Conservation (phyloP, 2,329 filamentous ascomycete genomes). For the Ramichloridium luteum region DNA sequence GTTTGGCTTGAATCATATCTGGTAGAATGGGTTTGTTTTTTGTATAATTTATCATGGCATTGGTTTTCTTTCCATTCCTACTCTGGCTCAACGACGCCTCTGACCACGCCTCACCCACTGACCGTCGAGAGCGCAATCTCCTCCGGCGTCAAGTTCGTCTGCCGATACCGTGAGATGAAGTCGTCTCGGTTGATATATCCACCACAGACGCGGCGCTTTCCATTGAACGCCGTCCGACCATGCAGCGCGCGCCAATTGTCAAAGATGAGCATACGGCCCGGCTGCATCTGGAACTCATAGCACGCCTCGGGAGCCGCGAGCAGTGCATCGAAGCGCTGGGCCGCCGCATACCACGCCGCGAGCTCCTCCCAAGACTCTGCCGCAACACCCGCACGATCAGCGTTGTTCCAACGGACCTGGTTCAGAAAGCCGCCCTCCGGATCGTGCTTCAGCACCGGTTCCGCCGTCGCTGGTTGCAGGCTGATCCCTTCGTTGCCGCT, state of each 20-base stretch:
- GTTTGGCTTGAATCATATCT: too few species aligned
- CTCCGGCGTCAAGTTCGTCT: constrained; percentile 47
- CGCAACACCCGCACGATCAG: constrained; percentile 63
- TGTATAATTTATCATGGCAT: too few species aligned
- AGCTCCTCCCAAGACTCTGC: constrained; percentile 34
- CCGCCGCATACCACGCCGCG: constrained; percentile 65
- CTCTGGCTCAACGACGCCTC: too few species aligned
- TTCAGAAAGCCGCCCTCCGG: constrained; percentile 33
- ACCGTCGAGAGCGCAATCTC: constrained; percentile 23
- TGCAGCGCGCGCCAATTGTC: constrained; percentile 95
- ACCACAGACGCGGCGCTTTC: constrained; percentile 77
- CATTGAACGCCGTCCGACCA: constrained; percentile 70
- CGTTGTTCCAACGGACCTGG: constrained; percentile 85
- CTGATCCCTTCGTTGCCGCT: constrained; percentile 76
- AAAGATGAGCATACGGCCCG: constrained; percentile 72
- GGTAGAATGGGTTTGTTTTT: not conserved
- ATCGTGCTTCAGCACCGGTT: constrained; percentile 59
- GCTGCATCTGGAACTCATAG: constrained; percentile 69
- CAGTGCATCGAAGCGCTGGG: constrained; percentile 57
- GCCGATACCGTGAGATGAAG: constrained; percentile 62
- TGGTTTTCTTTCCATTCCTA: too few species aligned
- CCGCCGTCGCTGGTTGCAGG: constrained; percentile 58
- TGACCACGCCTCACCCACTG: too few species aligned
- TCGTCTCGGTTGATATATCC: constrained; percentile 78
- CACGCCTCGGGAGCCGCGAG: constrained; percentile 53